Evolutionary conservation across 768 basidiomycete genomes (phyloP).

Genomic region (Leccinum uliginosum): DNA sequence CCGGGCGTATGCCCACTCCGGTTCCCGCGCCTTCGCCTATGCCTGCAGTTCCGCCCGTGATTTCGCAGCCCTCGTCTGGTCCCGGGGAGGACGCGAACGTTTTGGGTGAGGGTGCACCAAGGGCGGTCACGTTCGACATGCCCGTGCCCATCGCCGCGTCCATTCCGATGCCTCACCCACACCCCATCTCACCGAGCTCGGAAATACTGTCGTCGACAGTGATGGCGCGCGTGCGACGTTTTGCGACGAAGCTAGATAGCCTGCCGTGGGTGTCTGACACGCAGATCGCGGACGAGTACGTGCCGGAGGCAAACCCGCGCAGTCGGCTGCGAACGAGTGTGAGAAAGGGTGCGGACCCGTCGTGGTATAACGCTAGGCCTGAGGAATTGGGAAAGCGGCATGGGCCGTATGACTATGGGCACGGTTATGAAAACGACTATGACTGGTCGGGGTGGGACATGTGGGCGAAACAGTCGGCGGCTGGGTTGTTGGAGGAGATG

Average conservation of each 20-base stretch:
- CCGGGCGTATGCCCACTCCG: background rate
- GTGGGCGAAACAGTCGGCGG: slow-evolving; percentile 23
- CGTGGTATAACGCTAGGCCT: slow-evolving; percentile 26
- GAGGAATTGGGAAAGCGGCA: background rate
- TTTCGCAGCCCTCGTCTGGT: background rate
- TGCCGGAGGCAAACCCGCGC: slow-evolving; percentile 32
- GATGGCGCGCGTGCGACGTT: slow-evolving; percentile 33
- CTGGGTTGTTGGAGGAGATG: slow-evolving; percentile 5
- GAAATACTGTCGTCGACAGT: slow-evolving; percentile 14
- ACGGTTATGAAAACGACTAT: background rate
- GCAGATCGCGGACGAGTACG: slow-evolving; percentile 42
- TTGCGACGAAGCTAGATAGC: slow-evolving; percentile 32
- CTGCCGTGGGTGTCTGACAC: slow-evolving; percentile 43
- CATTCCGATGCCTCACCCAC: background rate
- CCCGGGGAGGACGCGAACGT: background rate
- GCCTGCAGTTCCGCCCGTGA: background rate
- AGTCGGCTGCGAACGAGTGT: slow-evolving; percentile 11
- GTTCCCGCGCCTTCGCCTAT: background rate
- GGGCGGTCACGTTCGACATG: background rate
- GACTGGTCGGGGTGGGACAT: slow-evolving; percentile 22
- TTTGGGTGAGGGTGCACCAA: background rate
- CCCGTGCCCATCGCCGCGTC: slow-evolving; percentile 5
- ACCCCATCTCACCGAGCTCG: background rate
- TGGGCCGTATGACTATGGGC: background rate
- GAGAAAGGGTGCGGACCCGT: slow-evolving; percentile 19